Base-by-base conservation (phyloP, 2,329 filamentous ascomycete genomes). In the Aspergillus sp. region DNA sequence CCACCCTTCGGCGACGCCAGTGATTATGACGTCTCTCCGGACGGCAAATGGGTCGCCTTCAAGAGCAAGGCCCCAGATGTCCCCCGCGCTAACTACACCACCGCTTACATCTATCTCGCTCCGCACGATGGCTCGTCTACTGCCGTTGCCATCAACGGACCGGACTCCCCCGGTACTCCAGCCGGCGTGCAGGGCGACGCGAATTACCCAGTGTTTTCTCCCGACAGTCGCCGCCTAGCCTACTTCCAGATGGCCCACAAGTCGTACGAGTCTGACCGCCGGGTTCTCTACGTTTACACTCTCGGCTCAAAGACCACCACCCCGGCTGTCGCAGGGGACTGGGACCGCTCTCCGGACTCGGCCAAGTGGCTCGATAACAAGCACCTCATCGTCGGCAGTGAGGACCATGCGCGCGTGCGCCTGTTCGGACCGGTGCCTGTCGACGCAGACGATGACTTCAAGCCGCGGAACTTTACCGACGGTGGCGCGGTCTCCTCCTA, bases 221-320 rank as follows among this genome's bases (percentile, higher is more conserved):
- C 84, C 3, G 81, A 88, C 63, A 89, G 89, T 9, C 82, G 78
- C 32, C 81, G 82, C 54, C 76, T 93, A 21, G 89, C 84, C 1
- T 96, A 95, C 68, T 78, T 89, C 25, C 84, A 88, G 56, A 96
- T 95, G 91, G 81, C 82, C 57, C 81, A 81, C 51, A 79, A 83
- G 47, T 84, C 87, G 54, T 96, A 96, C 67, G 91, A 97, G 71
- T 83, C 87, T 14, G 91, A 96, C 74, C 88, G 88, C 69, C 73
- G 73, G 42, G 71, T 72, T 3, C 64, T 78, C 43, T 80, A 78
- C 54, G 64, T 77, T 40, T 69, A 74, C 42, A 64, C 65, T 13
- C 53, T 73, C 46, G 63, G 64, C 52, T 64, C 64, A 2, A 58
- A 69, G 47, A 56, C 66, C 51, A 70, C 67, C 46, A 63, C 82